Evolutionary conservation across 768 basidiomycete genomes (phyloP).

Genomic region (Lentinula lateritia): DNA sequence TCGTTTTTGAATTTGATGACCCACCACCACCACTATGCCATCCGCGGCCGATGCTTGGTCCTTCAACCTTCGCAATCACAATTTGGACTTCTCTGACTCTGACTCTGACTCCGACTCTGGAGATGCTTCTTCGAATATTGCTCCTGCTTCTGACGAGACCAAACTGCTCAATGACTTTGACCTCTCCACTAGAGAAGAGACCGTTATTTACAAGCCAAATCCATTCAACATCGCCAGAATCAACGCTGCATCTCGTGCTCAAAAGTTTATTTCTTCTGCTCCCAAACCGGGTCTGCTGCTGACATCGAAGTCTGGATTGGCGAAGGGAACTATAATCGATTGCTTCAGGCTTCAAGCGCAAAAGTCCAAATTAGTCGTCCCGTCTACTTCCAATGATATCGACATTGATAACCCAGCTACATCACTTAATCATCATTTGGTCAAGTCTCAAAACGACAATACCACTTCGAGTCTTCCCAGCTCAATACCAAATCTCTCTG

Average conservation of each 20-base stretch:
- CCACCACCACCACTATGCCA: neutral
- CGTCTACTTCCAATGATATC: too few species aligned
- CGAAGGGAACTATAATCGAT: conserved; percentile 30
- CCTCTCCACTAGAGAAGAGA: conserved; percentile 52
- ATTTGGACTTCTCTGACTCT: conserved; percentile 6
- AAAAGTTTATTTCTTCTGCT: neutral
- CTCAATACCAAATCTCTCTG: neutral
- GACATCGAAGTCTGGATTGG: neutral
- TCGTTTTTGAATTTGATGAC: neutral
- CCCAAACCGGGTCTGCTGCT: neutral
- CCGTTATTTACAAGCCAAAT: conserved; percentile 64
- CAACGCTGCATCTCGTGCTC: conserved; percentile 56
- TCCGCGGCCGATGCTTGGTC: neutral
- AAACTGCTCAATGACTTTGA: conserved; percentile 44
- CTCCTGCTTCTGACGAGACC: conserved; percentile 6
- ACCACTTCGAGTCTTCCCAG: neutral
- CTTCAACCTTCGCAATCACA: conserved; percentile 5
- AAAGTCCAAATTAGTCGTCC: neutral
- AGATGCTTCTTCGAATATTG: conserved; percentile 9
- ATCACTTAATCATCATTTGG: neutral
- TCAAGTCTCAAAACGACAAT: neutral
- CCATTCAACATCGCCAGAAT: conserved; percentile 80
- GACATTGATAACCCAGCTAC: neutral
- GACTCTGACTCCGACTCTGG: conserved; percentile 17
- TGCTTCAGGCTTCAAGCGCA: conserved; percentile 39